Base-by-base conservation (phyloP, 331 rosid species). In the Prunus yedoensis region DNA sequence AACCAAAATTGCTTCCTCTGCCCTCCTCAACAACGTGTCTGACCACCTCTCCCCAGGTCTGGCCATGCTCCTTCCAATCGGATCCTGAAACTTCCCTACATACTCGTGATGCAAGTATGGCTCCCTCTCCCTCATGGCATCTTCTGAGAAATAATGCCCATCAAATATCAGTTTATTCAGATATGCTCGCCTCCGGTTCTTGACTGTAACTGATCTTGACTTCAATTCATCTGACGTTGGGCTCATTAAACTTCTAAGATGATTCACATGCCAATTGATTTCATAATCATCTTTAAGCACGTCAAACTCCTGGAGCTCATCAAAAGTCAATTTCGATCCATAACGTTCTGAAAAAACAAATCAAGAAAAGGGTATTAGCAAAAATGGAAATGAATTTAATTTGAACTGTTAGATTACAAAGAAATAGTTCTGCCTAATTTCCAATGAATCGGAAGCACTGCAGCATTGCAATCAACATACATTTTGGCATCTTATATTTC, bases 11-110 rank as follows among this genome's bases (percentile, higher is more conserved):
- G 92, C 97, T 52, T 94, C 99, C 74, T 94, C 99, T 8, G 93
- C 78, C 79, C 99, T 80, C 82, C 99, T 86, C 86, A 94, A 78
- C 71, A 91, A 82, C 1, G 95, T 94, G 84, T 94, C 97, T 0
- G 95, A 94, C 98, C 98, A 90, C 52, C 97, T 85, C 79, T 94
- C 97, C 23, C 99, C 99, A 0, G 97, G 93, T 76, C 97, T 88
- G 0, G 95, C 96, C 97, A 94, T 90, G 27, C 82, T 60, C 76
- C 97, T 89, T 1, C 91, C 88, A 2, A 78, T 76, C 63, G 74
- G 87, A 64, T 94, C 97, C 83, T 94, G 99, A 87, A 87, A 94
- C 84, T 83, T 91, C 10, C 97, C 97, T 2, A 94, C 81, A 35
- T 92, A 94, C 66, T 92, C 99, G 5, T 94, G 92, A 76, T 94